Evolutionary conservation across 495 filamentous ascomycete species (phyloP), one percentile per base, ranked within the genome.

Genomic region (Penicillium alfredii): DNA sequence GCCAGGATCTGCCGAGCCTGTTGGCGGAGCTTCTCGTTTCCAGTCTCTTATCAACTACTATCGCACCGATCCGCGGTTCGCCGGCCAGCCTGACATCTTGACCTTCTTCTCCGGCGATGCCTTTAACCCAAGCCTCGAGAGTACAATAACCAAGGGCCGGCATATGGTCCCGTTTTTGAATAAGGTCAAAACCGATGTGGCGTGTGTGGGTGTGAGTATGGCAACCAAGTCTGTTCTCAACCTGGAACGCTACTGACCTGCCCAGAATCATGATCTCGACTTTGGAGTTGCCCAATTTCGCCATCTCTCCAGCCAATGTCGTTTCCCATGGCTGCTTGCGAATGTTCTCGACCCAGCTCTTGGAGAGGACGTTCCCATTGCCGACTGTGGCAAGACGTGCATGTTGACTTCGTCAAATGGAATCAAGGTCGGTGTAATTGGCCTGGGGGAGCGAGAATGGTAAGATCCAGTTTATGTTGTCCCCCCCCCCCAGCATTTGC

Each of bases 111-210:
- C 86, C 6, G 88, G 88, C 22, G 88, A 95, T 73, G 86, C 81
- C 3, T 95, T 88, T 63, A 94, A 95, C 55, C 88, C 88, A 1
- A 86, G 82, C 42, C 60, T 94, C 31, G 88, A 95, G 58, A 86
- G 80, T 43, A 81, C 81, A 6, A 75, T 93, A 3, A 94, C 88
- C 1, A 93, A 93, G 63, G 88, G 86, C 60, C 60, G 72, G 38
- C 88, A 94, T 59, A 94, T 95, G 88, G 76, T 94, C 6, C 82
- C 87, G 4, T 67, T 90, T n/a, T 55, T 95, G 17, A 94, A 94
- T 55, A 66, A 66, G n/a, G 74, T 82, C 32, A 73, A 77, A 6
- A 88, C 84, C 6, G 73, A 82, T 53, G 82, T 81, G 13, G 84
- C 86, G 4, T 82, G 84, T 63, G 72, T 88, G 35, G 88, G 88